Evolutionary conservation across 73 alveolate genomes (phyloP), one percentile per base, ranked within the genome.

Genomic region (Stentor coeruleus): DNA sequence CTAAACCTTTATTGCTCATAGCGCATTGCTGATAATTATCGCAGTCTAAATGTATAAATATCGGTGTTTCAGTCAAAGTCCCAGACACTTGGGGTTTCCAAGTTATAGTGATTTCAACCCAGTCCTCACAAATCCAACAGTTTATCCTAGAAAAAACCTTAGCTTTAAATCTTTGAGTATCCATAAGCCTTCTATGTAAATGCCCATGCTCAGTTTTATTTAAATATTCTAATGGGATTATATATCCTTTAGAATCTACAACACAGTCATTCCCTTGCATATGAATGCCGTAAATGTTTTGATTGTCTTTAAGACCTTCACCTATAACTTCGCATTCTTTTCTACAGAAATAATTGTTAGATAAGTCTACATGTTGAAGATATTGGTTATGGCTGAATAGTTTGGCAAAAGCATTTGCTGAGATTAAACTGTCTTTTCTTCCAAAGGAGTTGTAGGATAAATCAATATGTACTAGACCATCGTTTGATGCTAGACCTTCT

Each of bases 111-210:
- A 66, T 66, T 2, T 66, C 79, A 0, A 66, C 41, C 79, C 79
- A 66, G n/a, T 66, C 37, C 33, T 66, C 79, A 66, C 79, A 66
- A 31, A 66, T 33, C 79, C 79, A 66, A 31, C 79, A 66, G n/a
- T 66, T 66, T 28, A 66, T 20, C 33, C 33, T 66, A 20, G 79
- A 33, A 20, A 1, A 33, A 66, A 66, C 33, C 42, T 28, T 20
- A 66, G 33, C n/a, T 55, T 55, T 55, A 15, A 15, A 15, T n/a
- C n/a, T 31, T 66, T 66, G 49, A 31, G 49, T 40, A 11, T 49
- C 28, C 6, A 49, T 11, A 49, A 49, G 6, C 66, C 66, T 49
- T 49, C 20, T 49, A 49, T 11, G 20, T 49, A 49, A 49, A 20
- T 49, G 66, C 6, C 66, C 20, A 11, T 49, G 66, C 20, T 49